These are phyloP conservation scores for Amanita inopinata DNA, from an alignment of 768 basidiomycete genomes.

Conservation along the genomic window DNA sequence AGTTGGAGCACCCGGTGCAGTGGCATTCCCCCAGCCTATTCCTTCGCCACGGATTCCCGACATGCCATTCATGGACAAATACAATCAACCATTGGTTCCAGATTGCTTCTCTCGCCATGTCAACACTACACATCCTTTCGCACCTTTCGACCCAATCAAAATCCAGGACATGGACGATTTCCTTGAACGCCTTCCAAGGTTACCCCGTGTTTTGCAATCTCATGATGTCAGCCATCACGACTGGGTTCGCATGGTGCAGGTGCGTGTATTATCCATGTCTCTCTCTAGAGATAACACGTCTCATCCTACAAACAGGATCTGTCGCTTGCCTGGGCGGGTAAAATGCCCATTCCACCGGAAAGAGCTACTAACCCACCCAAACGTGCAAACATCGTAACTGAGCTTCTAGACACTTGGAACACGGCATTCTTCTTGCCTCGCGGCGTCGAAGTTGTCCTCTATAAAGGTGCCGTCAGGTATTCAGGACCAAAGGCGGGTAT, in stretches of 20 bases:
- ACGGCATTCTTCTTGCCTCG: slow-evolving; percentile 62
- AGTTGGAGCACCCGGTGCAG: slow-evolving; percentile 17
- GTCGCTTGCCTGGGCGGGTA: slow-evolving; percentile 67
- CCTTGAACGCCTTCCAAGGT: slow-evolving; percentile 52
- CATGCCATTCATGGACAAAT: slow-evolving; percentile 21
- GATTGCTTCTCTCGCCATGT: slow-evolving; percentile 70
- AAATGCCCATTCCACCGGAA: slow-evolving; percentile 52
- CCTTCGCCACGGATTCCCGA: slow-evolving; percentile 14
- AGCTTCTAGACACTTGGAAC: slow-evolving; percentile 78
- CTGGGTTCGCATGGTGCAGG: slow-evolving; percentile 74
- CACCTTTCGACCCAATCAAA: slow-evolving; percentile 61
- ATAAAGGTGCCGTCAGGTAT: slow-evolving; percentile 68
- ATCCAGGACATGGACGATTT: slow-evolving; percentile 74
- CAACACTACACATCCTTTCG: slow-evolving; percentile 56
- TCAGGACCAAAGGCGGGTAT: slow-evolving; percentile 52
- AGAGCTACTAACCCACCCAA: slow-evolving; percentile 41
- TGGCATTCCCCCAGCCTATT: slow-evolving; percentile 14
- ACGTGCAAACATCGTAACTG: slow-evolving; percentile 51
- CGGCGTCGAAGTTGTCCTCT: slow-evolving; percentile 73
- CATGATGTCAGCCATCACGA: slow-evolving; percentile 75
- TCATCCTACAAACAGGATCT: slow-evolving; percentile 47
- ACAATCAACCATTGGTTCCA: slow-evolving; percentile 46
- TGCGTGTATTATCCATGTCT: slow-evolving; percentile 21
- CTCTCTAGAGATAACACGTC: slow-evolving; percentile 1
- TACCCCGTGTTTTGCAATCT: slow-evolving; percentile 61